phyloP scores from a whole-genome alignment of 1,284 basidiomycete genomes.

The Bjerkandera adusta region DNA sequence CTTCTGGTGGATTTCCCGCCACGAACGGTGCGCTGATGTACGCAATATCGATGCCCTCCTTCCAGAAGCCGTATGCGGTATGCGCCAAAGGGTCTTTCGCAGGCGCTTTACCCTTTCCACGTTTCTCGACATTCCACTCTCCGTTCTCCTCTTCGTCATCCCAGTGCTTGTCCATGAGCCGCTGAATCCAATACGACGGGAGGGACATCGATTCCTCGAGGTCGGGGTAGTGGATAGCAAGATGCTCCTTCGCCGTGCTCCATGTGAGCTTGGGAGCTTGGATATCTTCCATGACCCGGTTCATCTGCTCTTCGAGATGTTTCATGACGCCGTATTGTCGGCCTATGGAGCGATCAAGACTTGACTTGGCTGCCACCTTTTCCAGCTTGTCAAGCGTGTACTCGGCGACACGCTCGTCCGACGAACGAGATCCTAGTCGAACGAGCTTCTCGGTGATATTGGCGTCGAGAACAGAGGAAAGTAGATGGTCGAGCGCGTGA shows the following conservation, averaged over 20 bases:
- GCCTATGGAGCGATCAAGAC: slow-evolving; percentile 15
- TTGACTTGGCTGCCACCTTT: slow-evolving; percentile 7
- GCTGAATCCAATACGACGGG: slow-evolving; percentile 25
- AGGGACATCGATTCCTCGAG: slow-evolving; percentile 12
- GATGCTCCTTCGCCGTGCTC: slow-evolving; percentile 16
- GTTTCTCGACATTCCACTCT: slow-evolving; percentile 15
- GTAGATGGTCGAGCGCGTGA: slow-evolving; percentile 73
- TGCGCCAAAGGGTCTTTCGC: slow-evolving; percentile 3
- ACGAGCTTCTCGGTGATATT: slow-evolving; percentile 60
- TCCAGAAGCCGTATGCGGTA: slow-evolving; percentile 24
- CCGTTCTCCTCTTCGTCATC: slow-evolving; percentile 21
- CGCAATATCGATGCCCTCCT: slow-evolving; percentile 17
- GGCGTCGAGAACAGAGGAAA: slow-evolving; percentile 57
- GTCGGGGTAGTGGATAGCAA: slow-evolving; percentile 20
- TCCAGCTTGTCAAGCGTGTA: slow-evolving; percentile 23
- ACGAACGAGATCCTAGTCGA: slow-evolving; percentile 61
- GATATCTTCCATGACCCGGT: slow-evolving; percentile 19
- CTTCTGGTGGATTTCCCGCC: too few relatives aligned
- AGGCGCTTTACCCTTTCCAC: slow-evolving; percentile 4
- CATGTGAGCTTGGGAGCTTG: slow-evolving; percentile 20
- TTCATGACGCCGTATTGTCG: slow-evolving; percentile 21
- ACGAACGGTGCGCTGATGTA: too few relatives aligned
- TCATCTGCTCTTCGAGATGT: slow-evolving; percentile 19
- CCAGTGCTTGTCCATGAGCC: slow-evolving; percentile 7
- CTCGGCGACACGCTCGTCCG: slow-evolving; percentile 53